Evolutionary conservation across 371 early-diverging fungal genomes (phyloP).

Genomic region (Syncephalastrum contaminatum): DNA sequence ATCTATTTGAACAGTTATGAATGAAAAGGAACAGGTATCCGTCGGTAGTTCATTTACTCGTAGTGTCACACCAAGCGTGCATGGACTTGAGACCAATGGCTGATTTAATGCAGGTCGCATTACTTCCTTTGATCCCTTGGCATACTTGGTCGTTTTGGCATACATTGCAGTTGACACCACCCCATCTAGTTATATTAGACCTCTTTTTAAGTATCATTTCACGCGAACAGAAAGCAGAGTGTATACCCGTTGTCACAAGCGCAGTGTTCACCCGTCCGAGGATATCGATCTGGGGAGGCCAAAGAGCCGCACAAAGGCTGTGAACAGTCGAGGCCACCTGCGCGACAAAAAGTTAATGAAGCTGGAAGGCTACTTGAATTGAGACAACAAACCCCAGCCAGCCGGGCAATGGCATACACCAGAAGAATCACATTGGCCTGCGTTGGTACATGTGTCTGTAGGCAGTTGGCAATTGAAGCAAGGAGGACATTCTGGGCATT

Average conservation of each 20-base stretch:
- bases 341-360: background rate
- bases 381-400: constrained; percentile 39
- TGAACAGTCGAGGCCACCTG: constrained; percentile 41
- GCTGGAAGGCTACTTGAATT: background rate
- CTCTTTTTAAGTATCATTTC: background rate
- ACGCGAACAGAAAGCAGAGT: background rate
- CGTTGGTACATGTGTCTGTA: constrained; percentile 38
- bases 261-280: constrained; percentile 30
- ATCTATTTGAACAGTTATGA: constrained; percentile 18
- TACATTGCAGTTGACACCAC: constrained; percentile 49
- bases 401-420: constrained; percentile 38
- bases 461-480: constrained; percentile 50
- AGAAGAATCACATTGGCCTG: constrained; percentile 38
- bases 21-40: background rate
- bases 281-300: constrained; percentile 28
- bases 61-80: constrained; percentile 53
- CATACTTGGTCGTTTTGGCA: constrained; percentile 41
- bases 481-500: constrained; percentile 38
- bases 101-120: constrained; percentile 42
- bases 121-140: constrained; percentile 30
- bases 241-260: constrained; percentile 45
- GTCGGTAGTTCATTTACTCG: constrained; percentile 29
- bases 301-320: constrained; percentile 47
- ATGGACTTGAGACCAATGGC: constrained; percentile 48
- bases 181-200: constrained; percentile 31